Evolutionary conservation across 1,139 yeast species (phyloP).

Genomic region (Kodamaea plutei): DNA sequence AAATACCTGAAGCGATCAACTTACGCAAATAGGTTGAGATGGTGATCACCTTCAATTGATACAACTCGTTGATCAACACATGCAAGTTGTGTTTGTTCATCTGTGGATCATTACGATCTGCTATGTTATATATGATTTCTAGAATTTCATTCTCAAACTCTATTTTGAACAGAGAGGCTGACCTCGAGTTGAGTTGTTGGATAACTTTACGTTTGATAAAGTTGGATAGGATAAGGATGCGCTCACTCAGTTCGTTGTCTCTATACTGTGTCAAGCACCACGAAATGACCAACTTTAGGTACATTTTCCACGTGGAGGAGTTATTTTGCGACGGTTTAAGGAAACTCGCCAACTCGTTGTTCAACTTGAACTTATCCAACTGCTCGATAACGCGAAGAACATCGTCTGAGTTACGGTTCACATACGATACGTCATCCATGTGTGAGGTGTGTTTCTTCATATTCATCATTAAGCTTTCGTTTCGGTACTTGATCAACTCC

Average conservation of each 20-base stretch:
- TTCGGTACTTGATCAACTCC: conserved; percentile 60
- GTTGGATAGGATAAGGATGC: conserved; percentile 35
- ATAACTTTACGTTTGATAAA: conserved; percentile 33
- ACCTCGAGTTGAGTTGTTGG: conserved; percentile 19
- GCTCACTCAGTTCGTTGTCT: conserved; percentile 23
- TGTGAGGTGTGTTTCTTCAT: conserved; percentile 14
- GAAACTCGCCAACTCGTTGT: conserved; percentile 27
- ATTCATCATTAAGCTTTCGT: conserved; percentile 66
- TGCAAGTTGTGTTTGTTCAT: conserved; percentile 36
- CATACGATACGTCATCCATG: conserved; percentile 12
- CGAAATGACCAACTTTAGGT: conserved; percentile 35
- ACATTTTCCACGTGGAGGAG: conserved; percentile 36
- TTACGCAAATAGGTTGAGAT: conserved; percentile 71
- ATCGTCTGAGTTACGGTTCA: conserved; percentile 33
- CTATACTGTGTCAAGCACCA: conserved; percentile 51
- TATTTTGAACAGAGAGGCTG: conserved; percentile 21
- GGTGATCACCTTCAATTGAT: conserved; percentile 47
- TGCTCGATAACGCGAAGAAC: conserved; percentile 28
- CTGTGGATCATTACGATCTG: conserved; percentile 16
- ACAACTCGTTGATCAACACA: conserved; percentile 53
- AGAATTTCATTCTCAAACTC: conserved; percentile 48
- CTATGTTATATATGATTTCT: conserved; percentile 24
- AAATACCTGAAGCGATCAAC: conserved; percentile 77
- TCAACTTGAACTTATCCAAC: conserved; percentile 31
- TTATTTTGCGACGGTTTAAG: conserved; percentile 21